A percentile compares a stretch with the other conserved stretches of the same genome.
Conservation (phyloP, 768 basidiomycete species). For the Lentinus tigrinus region DNA sequence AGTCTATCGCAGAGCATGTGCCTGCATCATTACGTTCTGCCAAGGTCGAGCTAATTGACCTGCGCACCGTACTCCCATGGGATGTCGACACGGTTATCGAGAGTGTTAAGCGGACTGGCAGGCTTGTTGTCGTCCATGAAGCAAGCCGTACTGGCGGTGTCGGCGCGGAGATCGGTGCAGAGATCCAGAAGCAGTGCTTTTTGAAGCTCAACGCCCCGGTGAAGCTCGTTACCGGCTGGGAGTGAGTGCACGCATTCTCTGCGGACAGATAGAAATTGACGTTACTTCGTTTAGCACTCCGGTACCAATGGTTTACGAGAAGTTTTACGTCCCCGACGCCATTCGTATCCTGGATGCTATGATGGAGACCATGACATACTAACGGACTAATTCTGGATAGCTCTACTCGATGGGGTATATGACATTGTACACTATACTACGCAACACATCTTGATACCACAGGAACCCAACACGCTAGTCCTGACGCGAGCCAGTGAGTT, state of each 20-base stretch:
- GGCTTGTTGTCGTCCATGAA: slow-evolving; percentile 89
- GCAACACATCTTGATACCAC: background rate
- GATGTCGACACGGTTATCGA: slow-evolving; percentile 78
- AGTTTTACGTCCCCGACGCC: slow-evolving; percentile 88
- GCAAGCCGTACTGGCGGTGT: slow-evolving; percentile 84
- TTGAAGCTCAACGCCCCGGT: slow-evolving; percentile 87
- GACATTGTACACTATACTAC: slow-evolving; percentile 3
- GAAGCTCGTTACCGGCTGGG: slow-evolving; percentile 87
- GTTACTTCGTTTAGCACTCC: slow-evolving; percentile 56
- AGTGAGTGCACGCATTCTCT: slow-evolving; percentile 55
- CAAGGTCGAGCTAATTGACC: slow-evolving; percentile 85
- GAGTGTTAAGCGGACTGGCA: slow-evolving; percentile 82
- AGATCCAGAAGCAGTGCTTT: slow-evolving; percentile 87
- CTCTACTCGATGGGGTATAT: background rate
- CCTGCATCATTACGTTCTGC: slow-evolving; percentile 65
- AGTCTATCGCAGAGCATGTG: slow-evolving; percentile 59
- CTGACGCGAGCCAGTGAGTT: too few species aligned
- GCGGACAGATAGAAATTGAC: background rate
- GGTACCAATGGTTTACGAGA: slow-evolving; percentile 82
- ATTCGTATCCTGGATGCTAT: slow-evolving; percentile 81
- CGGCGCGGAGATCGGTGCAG: slow-evolving; percentile 90
- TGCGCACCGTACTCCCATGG: slow-evolving; percentile 88
- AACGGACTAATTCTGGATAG: slow-evolving; percentile 1
- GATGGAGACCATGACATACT: slow-evolving; percentile 79
- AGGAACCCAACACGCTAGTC: too few species aligned